Conservation (phyloP, 2,329 filamentous ascomycete genomes). For the Albophoma yamanashiensis region DNA sequence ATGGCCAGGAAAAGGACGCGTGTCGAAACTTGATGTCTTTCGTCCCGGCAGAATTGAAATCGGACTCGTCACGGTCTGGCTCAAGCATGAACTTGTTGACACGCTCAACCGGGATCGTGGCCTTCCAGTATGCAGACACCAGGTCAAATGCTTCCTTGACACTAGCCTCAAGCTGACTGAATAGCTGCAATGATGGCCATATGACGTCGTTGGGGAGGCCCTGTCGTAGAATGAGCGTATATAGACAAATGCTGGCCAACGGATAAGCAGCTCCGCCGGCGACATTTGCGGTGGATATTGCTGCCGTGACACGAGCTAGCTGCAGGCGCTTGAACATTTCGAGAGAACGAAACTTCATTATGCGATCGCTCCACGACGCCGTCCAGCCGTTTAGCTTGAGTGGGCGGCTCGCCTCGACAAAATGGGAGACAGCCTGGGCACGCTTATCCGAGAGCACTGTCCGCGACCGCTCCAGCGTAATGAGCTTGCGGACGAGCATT, state of each 20-base stretch:
- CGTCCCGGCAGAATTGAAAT: constrained; percentile 20
- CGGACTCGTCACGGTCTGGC: constrained; percentile 56
- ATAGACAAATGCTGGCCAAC: constrained; percentile 71
- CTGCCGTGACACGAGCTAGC: constrained; percentile 22
- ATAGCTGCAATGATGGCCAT: constrained; percentile 77
- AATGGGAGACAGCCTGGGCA: constrained; percentile 72
- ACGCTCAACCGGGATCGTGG: constrained; percentile 68
- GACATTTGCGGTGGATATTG: constrained; percentile 59
- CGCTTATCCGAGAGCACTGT: constrained; percentile 65
- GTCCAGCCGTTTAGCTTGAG: constrained; percentile 31
- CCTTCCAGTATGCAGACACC: constrained; percentile 68
- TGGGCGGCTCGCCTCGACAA: constrained; percentile 76
- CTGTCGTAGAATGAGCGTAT: constrained; percentile 59
- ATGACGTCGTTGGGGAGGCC: constrained; percentile 70
- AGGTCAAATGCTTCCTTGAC: constrained; percentile 66
- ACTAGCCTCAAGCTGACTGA: constrained; percentile 62
- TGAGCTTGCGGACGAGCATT: constrained; percentile 51
- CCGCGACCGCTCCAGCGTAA: constrained; percentile 61
- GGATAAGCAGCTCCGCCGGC: constrained; percentile 67
- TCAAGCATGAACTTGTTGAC: constrained; percentile 83
- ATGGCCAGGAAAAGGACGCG: constrained; percentile 74
- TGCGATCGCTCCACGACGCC: constrained; percentile 22
- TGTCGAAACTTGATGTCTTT: constrained; percentile 42
- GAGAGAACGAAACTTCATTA: constrained; percentile 21
- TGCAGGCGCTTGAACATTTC: constrained; percentile 27